phyloP scores from a whole-genome alignment of 495 filamentous ascomycete species.

The Friedmanniomyces endolithicus region DNA sequence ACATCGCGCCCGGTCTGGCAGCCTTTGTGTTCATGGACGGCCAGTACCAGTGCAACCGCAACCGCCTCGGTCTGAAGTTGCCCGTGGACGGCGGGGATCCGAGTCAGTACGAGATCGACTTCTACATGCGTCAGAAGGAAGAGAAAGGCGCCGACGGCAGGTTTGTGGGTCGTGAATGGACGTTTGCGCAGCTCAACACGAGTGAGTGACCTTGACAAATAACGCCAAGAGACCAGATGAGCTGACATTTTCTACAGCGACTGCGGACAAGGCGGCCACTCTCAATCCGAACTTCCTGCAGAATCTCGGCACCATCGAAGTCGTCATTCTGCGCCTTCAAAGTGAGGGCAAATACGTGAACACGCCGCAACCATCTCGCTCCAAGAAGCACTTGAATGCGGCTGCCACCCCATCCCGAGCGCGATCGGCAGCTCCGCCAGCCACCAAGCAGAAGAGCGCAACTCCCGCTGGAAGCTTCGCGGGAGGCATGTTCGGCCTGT shows the following conservation, averaged over 20 bases:
- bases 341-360: constrained; percentile 1
- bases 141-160: constrained; percentile 27
- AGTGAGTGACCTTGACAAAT: constrained; percentile 19
- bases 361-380: background rate
- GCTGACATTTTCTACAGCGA: background rate
- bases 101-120: constrained; percentile 27
- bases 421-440: background rate
- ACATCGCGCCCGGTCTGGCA: constrained; percentile 36
- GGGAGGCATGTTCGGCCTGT: constrained; percentile 15
- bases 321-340: constrained; percentile 35
- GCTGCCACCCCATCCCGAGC: background rate
- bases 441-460: constrained; percentile 2
- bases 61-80: constrained; percentile 28
- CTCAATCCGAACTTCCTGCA: constrained; percentile 25
- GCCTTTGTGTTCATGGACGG: constrained; percentile 42
- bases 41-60: constrained; percentile 39
- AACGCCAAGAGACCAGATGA: background rate
- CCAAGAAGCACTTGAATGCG: background rate
- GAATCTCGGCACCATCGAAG: constrained; percentile 38
- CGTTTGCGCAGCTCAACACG: constrained; percentile 33
- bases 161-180: constrained; percentile 35
- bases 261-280: constrained; percentile 21
- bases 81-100: constrained; percentile 12
- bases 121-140: constrained; percentile 37
- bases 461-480: background rate